These are phyloP conservation scores for Plasmodium vivax DNA, from an alignment of 169 alveolate genomes.

Conservation along the genomic window DNA sequence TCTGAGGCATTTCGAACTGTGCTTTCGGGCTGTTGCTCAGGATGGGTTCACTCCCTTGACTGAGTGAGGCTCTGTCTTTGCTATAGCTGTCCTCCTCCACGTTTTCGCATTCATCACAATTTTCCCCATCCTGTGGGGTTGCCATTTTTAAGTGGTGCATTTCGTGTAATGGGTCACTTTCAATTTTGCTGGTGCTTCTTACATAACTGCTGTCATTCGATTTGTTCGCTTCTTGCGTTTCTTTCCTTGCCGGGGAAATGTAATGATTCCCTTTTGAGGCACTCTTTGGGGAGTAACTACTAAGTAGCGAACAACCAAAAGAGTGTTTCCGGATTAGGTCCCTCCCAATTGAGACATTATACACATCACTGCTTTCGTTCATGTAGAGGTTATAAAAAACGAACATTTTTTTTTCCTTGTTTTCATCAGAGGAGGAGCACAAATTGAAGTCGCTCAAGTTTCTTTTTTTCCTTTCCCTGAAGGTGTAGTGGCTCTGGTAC, in stretches of 20 bases:
- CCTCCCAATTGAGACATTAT: slow-evolving; percentile 9
- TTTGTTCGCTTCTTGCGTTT: background rate
- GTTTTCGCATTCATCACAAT: background rate
- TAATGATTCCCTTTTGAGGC: background rate
- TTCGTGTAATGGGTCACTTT: background rate
- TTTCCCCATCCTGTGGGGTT: background rate
- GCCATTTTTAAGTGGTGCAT: background rate
- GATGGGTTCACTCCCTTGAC: background rate
- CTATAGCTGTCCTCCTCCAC: background rate
- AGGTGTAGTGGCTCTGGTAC: slow-evolving; percentile 15
- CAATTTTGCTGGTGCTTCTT: background rate
- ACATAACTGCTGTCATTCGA: background rate
- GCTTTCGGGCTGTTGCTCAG: background rate
- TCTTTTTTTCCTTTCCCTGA: slow-evolving; percentile 69
- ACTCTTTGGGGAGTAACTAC: background rate
- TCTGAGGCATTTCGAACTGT: background rate
- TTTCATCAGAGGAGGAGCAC: slow-evolving; percentile 49
- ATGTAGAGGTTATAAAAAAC: slow-evolving; percentile 67
- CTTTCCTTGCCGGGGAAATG: background rate
- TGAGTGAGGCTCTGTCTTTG: background rate
- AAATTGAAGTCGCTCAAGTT: slow-evolving; percentile 20
- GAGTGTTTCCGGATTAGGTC: background rate
- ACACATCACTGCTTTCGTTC: slow-evolving; percentile 19
- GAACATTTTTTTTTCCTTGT: slow-evolving; percentile 10
- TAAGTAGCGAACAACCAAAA: background rate